A percentile compares a stretch with the other conserved stretches of the same genome.
phyloP scores from a whole-genome alignment of 495 filamentous ascomycete genomes.

The Lasiosphaeriaceae sp. region DNA sequence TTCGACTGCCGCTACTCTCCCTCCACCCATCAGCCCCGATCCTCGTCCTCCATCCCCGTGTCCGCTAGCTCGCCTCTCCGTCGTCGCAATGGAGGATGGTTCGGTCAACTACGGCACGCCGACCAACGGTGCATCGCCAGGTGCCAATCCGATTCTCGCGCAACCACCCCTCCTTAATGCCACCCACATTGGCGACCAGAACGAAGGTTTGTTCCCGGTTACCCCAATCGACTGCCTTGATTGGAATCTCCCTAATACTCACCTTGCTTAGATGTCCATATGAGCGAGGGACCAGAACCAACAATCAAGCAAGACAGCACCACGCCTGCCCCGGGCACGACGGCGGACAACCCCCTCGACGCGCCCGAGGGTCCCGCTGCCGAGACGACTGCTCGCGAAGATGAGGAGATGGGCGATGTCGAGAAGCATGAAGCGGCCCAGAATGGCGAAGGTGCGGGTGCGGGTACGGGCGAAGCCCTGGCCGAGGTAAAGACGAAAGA shows the following conservation, averaged over 20 bases:
- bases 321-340: constrained; percentile 48
- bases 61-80: constrained; percentile 6
- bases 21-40: neutral
- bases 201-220: constrained; percentile 29
- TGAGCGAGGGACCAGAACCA: constrained; percentile 47
- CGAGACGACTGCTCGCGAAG: constrained; percentile 63
- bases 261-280: constrained; percentile 46
- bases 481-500: constrained; percentile 62
- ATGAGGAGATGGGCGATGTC: constrained; percentile 83
- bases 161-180: constrained; percentile 45
- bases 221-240: neutral
- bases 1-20: neutral
- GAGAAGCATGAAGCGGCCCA: constrained; percentile 55
- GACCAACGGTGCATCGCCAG: constrained; percentile 47
- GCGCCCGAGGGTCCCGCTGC: constrained; percentile 73
- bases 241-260: neutral
- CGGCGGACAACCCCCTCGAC: constrained; percentile 81
- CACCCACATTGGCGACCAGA: constrained; percentile 14
- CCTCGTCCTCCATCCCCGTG: neutral
- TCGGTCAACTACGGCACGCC: constrained; percentile 51
- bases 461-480: constrained; percentile 34
- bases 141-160: constrained; percentile 47
- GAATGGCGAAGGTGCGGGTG: constrained; percentile 36
- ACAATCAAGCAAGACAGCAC: constrained; percentile 52
- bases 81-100: constrained; percentile 51